Percentiles rank a stretch among this genome's conserved stretches.
Evolutionary conservation across 2,329 filamentous ascomycete genomes (phyloP).

Genomic region (Calcarisporium arbuscula): DNA sequence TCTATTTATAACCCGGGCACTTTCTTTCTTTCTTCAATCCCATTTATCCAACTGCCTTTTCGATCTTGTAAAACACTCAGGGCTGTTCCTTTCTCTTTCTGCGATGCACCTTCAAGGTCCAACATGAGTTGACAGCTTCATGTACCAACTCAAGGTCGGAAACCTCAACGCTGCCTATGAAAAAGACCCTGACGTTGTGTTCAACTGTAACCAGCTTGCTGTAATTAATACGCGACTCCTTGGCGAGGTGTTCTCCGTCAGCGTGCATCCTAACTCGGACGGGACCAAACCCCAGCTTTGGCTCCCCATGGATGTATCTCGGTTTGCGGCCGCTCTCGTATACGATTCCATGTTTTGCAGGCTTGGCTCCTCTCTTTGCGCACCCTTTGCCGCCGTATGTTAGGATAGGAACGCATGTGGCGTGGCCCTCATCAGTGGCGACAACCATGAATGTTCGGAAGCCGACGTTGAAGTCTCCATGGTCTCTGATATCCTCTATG

Average conservation of each 20-base stretch:
- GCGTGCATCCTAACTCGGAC: conserved; percentile 37
- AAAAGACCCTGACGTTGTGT: conserved; percentile 52
- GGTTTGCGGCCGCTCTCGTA: conserved; percentile 33
- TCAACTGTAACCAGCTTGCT: conserved; percentile 50
- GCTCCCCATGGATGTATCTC: conserved; percentile 32
- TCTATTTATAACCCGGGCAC: too few species aligned
- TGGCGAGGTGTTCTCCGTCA: conserved; percentile 38
- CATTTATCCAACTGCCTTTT: too few species aligned
- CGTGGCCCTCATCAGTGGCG: conserved; percentile 44
- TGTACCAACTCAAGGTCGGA: conserved; percentile 35
- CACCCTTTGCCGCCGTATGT: conserved; percentile 49
- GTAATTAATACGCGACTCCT: conserved; percentile 51
- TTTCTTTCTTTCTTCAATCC: too few species aligned
- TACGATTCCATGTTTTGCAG: conserved; percentile 48
- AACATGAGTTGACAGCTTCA: conserved; percentile 43
- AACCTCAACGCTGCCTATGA: conserved; percentile 42
- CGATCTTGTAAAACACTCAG: too few species aligned
- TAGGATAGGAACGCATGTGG: conserved; percentile 51
- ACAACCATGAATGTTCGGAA: conserved; percentile 51
- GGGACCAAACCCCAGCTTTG: conserved; percentile 39
- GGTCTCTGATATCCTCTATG: conserved; percentile 24
- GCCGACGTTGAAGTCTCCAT: conserved; percentile 38
- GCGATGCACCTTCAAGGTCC: conserved; percentile 42
- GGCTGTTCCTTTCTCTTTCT: too few species aligned
- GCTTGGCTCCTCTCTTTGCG: conserved; percentile 44